These are phyloP conservation scores for Aspergillus sclerotiicarbonarius DNA, from an alignment of 495 filamentous ascomycete species.

Conservation along the genomic window DNA sequence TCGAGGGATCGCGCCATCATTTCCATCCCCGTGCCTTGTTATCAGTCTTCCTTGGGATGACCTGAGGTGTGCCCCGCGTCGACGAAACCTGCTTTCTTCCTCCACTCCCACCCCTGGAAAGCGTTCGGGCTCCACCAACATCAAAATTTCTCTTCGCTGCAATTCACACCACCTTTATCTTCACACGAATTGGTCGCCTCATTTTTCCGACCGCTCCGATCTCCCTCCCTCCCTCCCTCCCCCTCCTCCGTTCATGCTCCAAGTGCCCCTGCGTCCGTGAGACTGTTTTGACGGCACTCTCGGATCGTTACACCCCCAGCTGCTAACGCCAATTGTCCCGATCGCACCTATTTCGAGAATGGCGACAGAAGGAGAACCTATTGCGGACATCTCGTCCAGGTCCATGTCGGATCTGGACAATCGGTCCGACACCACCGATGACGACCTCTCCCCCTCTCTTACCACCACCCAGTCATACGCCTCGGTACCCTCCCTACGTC, in stretches of 20 bases:
- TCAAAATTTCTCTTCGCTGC: neutral
- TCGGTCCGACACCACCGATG: conserved; percentile 26
- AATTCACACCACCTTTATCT: neutral
- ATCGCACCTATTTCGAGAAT: conserved; percentile 12
- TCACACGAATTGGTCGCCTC: conserved; percentile 1
- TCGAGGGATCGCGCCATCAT: neutral
- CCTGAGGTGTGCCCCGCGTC: conserved; percentile 24
- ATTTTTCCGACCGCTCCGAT: conserved; percentile 12
- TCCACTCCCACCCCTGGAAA: conserved; percentile 5
- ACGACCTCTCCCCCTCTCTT: conserved; percentile 25
- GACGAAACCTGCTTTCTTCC: conserved; percentile 7
- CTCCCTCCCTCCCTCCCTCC: neutral
- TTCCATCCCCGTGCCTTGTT: neutral
- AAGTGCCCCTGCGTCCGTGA: conserved; percentile 5
- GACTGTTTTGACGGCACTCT: conserved; percentile 9
- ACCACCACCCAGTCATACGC: conserved; percentile 9
- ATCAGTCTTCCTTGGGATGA: conserved; percentile 13
- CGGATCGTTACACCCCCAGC: neutral
- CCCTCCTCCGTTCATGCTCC: conserved; percentile 13
- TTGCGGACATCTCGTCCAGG: conserved; percentile 16
- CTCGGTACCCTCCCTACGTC: conserved; percentile 29
- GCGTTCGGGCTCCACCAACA: neutral
- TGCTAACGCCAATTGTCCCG: conserved; percentile 1
- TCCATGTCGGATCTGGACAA: conserved; percentile 18
- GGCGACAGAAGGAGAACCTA: conserved; percentile 19